Conservation (phyloP, 164 flowering plant species). For the grape (Vitis vinifera) region ASM3070453v1 NC_081812.1:8489001-8489500, state of each 20-base stretch:
- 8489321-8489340: constrained; percentile 71
- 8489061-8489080: constrained; percentile 87
- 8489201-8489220: neutral
- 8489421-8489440: constrained; percentile 83
- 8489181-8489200: neutral
- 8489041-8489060: constrained; percentile 99
- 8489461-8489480: constrained; percentile 87
- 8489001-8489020: constrained; percentile 84
- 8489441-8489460: constrained; percentile 85
- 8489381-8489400: constrained; percentile 84
- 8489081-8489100: constrained; percentile 96
- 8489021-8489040: constrained; percentile 83
- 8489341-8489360: constrained; percentile 81
- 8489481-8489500: constrained; percentile 85
- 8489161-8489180: neutral
- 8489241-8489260: neutral
- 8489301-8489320: constrained; percentile 66
- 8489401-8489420: constrained; percentile 80
- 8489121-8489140: constrained; percentile 5
- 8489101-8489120: constrained; percentile 60
- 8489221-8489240: neutral
- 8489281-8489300: neutral
- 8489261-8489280: neutral
- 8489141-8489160: too few relatives aligned
- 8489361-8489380: constrained; percentile 76